Evolutionary conservation across 2,329 filamentous ascomycete species (phyloP), one percentile per base, ranked within the genome.

Genomic region (Microsporum ferrugineum): DNA sequence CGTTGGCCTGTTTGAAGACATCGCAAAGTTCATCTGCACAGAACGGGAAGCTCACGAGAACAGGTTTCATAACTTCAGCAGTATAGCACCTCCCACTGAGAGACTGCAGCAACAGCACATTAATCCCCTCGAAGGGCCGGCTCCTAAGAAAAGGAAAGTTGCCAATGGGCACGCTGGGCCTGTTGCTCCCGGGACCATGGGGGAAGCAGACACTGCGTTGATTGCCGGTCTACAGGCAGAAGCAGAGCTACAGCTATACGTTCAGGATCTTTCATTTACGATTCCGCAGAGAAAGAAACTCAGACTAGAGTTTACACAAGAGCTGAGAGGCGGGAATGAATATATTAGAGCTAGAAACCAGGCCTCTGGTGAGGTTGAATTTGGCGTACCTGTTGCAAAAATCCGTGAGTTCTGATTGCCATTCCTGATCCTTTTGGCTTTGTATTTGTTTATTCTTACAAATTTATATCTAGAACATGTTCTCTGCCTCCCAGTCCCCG

Each of bases 221-320:
- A 55, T 69, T 55, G 69, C 68, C 31, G 69, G 72, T 63, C 34
- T 75, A 61, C 73, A 72, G 45, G 68, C 65, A 17, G 69, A 75
- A 63, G 65, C 67, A 55, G 66, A 70, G 6, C 60, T 75, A 51
- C 71, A 75, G 39, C 77, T 80, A 62, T 77, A 78, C 62, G 74
- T 79, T 63, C 76, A 77, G 61, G 83, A 85, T 65, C 74, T 84
- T 60, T 84, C 82, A 61, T 85, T 86, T 71, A 77, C 82, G 14
- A 76, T 85, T 0, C 84, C 84, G 2, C 80, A 83, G 66, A 76
- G 84, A 59, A 87, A 86, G 75, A 86, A 86, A 74, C 75, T 85
- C 63, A 81, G 77, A 56, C 74, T 87, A 33, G 80, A 85, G 68
- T 70, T 86, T n/a, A 75, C 82, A 69, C 69, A 59, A n/a, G 36